Conservation (phyloP, 148 eudicot genomes). For the Suaeda aralocaspica region DNA sequence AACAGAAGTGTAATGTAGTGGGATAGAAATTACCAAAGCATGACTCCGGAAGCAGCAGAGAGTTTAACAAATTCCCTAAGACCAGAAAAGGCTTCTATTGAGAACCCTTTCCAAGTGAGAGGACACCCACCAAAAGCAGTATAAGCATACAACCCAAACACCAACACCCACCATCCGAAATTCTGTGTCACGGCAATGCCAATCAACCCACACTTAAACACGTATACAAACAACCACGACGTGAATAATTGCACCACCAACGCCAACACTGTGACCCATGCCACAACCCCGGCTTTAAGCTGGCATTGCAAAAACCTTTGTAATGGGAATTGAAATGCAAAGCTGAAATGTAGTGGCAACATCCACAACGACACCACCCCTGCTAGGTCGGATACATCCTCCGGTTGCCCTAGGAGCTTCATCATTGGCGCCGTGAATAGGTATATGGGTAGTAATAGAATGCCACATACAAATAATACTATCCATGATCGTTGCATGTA, state of each 20-base stretch:
- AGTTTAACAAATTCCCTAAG: constrained; percentile 52
- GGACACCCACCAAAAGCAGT: constrained; percentile 44
- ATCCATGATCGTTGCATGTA: constrained; percentile 60
- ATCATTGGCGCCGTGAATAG: constrained; percentile 39
- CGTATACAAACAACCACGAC: constrained; percentile 40
- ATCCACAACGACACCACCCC: constrained; percentile 37
- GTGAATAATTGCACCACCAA: constrained; percentile 31
- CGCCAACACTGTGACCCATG: constrained; percentile 37
- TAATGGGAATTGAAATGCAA: constrained; percentile 47
- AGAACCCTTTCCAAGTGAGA: constrained; percentile 47
- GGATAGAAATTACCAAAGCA: constrained; percentile 40
- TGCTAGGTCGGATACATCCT: constrained; percentile 36
- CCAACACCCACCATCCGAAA: constrained; percentile 48
- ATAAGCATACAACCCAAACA: constrained; percentile 36
- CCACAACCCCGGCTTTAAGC: constrained; percentile 36
- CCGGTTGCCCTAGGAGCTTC: constrained; percentile 43
- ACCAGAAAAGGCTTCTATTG: constrained; percentile 48
- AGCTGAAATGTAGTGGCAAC: constrained; percentile 51
- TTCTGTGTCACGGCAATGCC: constrained; percentile 32
- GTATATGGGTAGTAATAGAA: constrained; percentile 36
- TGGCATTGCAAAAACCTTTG: constrained; percentile 56
- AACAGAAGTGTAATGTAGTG: too few species aligned
- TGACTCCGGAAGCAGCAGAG: constrained; percentile 46
- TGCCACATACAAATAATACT: constrained; percentile 32
- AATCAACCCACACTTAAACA: constrained; percentile 32